phyloP scores from a whole-genome alignment of 371 early-diverging fungal genomes.

The Actinomortierella ambigua region DNA sequence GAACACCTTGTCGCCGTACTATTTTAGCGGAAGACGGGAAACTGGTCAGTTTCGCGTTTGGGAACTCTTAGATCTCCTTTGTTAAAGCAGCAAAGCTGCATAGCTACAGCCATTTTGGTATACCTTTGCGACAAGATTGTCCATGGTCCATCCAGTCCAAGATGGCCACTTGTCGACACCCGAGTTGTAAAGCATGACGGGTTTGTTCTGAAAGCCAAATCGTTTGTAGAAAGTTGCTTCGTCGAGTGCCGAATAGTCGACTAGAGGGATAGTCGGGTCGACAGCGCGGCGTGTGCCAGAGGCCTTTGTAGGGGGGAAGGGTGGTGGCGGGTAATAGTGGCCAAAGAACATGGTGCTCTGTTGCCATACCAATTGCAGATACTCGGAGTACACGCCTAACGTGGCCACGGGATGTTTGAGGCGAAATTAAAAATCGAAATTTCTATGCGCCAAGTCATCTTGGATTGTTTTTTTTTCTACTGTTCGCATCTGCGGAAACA shows the following conservation, averaged over 20 bases:
- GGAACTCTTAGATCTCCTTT: not conserved
- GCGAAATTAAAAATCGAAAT: too few relatives aligned
- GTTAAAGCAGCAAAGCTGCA: not conserved
- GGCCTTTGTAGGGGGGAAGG: slow-evolving; percentile 15
- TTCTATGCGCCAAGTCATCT: too few relatives aligned
- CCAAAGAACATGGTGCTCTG: slow-evolving; percentile 40
- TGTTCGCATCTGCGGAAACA: too few relatives aligned
- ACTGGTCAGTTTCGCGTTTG: too few relatives aligned
- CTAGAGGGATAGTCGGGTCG: slow-evolving; percentile 19
- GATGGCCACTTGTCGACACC: slow-evolving; percentile 46
- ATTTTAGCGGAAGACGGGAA: too few relatives aligned
- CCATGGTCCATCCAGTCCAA: slow-evolving; percentile 43
- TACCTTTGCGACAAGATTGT: slow-evolving; percentile 28
- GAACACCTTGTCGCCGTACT: slow-evolving; percentile 39
- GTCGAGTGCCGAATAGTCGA: slow-evolving; percentile 28
- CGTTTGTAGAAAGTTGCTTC: slow-evolving; percentile 28
- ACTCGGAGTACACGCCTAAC: slow-evolving; percentile 8
- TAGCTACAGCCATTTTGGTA: too few relatives aligned
- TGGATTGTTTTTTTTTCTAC: too few relatives aligned
- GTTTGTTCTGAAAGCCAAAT: slow-evolving; percentile 35
- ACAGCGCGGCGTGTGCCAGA: not conserved
- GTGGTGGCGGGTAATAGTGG: slow-evolving; percentile 45
- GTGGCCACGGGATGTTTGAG: too few relatives aligned
- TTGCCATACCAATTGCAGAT: slow-evolving; percentile 25
- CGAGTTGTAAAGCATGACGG: slow-evolving; percentile 44